phyloP scores from a whole-genome alignment of 2,329 filamentous ascomycete species.

The Fonsecaea erecta region DNA sequence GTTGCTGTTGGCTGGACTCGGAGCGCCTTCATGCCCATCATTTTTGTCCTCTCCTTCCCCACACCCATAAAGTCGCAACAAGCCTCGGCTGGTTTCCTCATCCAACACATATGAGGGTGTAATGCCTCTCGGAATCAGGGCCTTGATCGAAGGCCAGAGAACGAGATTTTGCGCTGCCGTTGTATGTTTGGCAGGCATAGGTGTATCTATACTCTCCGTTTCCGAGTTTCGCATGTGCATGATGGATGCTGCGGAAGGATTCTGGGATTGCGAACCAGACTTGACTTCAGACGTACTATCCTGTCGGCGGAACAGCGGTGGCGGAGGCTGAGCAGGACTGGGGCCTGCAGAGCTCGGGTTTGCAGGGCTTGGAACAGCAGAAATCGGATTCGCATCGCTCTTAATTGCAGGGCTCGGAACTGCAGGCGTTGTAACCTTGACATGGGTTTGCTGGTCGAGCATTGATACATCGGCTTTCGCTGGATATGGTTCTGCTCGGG shows the following conservation, averaged over 20 bases:
- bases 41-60: slow-evolving; percentile 73
- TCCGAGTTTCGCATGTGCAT: slow-evolving; percentile 51
- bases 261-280: slow-evolving; percentile 10
- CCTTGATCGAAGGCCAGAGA: slow-evolving; percentile 69
- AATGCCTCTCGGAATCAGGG: slow-evolving; percentile 59
- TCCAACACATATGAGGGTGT: slow-evolving; percentile 69
- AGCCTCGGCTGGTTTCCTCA: slow-evolving; percentile 73
- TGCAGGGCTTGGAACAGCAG: slow-evolving; percentile 22
- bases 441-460: slow-evolving; percentile 12
- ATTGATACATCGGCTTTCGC: background rate
- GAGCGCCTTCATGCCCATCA: slow-evolving; percentile 49
- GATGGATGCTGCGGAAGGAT: slow-evolving; percentile 22
- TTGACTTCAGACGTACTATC: slow-evolving; percentile 35
- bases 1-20: slow-evolving; percentile 48
- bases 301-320: slow-evolving; percentile 29
- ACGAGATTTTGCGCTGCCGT: slow-evolving; percentile 86
- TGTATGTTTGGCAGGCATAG: slow-evolving; percentile 83
- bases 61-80: slow-evolving; percentile 75
- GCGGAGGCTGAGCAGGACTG: slow-evolving; percentile 45
- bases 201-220: slow-evolving; percentile 60
- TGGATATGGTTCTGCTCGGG: slow-evolving; percentile 1
- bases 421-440: background rate
- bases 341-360: slow-evolving; percentile 34
- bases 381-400: too few species aligned
- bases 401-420: background rate